Conservation (phyloP, 305 asterid species). For the Plantago lanceolata region DNA sequence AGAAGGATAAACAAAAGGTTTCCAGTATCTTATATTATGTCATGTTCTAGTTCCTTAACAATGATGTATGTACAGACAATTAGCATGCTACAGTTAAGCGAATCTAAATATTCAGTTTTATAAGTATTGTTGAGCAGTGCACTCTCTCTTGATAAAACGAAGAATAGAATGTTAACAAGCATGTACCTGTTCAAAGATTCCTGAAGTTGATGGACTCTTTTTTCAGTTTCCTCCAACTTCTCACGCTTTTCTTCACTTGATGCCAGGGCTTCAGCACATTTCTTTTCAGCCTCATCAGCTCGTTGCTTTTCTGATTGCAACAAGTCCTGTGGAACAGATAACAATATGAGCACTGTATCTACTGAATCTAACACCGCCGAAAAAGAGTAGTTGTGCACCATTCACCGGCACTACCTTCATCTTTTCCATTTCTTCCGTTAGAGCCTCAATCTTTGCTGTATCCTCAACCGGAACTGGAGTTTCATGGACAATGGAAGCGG, state of each 20-base stretch:
- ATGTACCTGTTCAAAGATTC: conserved; percentile 82
- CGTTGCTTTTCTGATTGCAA: conserved; percentile 69
- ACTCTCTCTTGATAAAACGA: conserved; percentile 17
- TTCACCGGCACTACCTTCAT: conserved; percentile 52
- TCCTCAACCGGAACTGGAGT: conserved; percentile 76
- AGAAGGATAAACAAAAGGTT: background rate
- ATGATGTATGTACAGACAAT: background rate
- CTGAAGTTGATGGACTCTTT: conserved; percentile 74
- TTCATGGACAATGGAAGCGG: conserved; percentile 51
- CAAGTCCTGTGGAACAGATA: conserved; percentile 38
- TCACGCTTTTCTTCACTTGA: conserved; percentile 65
- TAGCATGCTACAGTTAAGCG: conserved; percentile 1
- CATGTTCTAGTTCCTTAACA: background rate
- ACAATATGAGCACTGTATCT: conserved; percentile 14
- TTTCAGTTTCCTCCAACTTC: conserved; percentile 86
- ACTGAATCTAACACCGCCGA: conserved; percentile 10
- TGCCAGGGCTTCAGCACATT: conserved; percentile 53
- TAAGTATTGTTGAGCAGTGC: background rate
- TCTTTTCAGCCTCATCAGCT: conserved; percentile 74
- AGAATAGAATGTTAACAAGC: conserved; percentile 21
- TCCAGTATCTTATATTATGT: background rate
- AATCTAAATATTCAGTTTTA: background rate
- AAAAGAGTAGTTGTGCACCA: conserved; percentile 11
- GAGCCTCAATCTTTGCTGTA: conserved; percentile 62
- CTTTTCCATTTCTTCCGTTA: conserved; percentile 60